Conservation (phyloP, 2,329 filamentous ascomycete species). For the Epichloe amarillans region DNA sequence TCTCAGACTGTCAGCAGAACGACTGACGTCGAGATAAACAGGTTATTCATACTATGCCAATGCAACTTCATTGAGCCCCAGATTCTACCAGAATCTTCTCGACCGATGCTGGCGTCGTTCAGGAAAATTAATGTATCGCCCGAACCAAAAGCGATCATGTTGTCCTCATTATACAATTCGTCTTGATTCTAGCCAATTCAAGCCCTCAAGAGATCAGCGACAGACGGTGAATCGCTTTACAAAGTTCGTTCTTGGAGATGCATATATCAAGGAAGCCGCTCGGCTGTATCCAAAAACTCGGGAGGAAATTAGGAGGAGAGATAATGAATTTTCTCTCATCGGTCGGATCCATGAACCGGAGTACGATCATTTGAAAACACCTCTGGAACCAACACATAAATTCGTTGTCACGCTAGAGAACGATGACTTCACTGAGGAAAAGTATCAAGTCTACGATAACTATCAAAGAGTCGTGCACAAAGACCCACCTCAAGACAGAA, state of each 20-base stretch:
- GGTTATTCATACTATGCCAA: conserved; percentile 62
- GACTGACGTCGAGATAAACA: conserved; percentile 23
- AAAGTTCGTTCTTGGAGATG: conserved; percentile 52
- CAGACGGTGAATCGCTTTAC: conserved; percentile 69
- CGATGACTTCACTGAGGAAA: conserved; percentile 61
- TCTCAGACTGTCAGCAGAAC: conserved; percentile 8
- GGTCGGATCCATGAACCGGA: conserved; percentile 61
- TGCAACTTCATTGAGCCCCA: conserved; percentile 45
- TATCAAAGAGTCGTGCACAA: conserved; percentile 65
- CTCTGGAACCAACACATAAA: conserved; percentile 51
- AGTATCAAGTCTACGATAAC: conserved; percentile 58
- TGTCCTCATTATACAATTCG: conserved; percentile 86
- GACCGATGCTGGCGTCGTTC: conserved; percentile 70
- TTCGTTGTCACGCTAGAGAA: conserved; percentile 59
- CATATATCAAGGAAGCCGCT: conserved; percentile 51
- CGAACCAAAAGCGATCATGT: conserved; percentile 66
- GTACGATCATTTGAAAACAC: conserved; percentile 35
- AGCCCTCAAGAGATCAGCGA: conserved; percentile 57
- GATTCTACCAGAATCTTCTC: conserved; percentile 58
- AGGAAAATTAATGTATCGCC: conserved; percentile 59
- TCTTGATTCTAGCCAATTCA: conserved; percentile 52
- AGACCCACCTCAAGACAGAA: conserved; percentile 47
- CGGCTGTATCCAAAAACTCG: conserved; percentile 53
- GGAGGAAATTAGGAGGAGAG: conserved; percentile 48
- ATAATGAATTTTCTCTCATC: conserved; percentile 53